These are phyloP conservation scores for Gossypium turneri DNA, from an alignment of 345 rosid genomes.

Conservation along the genomic window DNA sequence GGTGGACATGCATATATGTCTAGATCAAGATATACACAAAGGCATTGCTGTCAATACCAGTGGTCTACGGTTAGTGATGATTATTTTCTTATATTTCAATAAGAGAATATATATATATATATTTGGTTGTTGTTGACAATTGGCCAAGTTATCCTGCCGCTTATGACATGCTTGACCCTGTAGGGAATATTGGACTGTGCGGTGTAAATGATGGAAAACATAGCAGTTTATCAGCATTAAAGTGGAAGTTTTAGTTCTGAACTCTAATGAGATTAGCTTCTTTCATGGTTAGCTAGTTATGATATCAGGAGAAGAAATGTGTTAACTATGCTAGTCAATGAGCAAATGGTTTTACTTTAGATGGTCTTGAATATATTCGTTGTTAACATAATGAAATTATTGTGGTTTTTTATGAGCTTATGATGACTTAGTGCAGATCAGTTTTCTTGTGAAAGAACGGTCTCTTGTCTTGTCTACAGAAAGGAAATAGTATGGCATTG, in stretches of 20 bases:
- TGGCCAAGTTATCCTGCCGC: neutral
- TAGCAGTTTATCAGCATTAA: neutral
- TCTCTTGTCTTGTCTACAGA: neutral
- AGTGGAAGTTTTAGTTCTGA: neutral
- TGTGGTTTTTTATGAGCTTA: neutral
- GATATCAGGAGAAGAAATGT: neutral
- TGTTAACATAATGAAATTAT: neutral
- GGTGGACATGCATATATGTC: neutral
- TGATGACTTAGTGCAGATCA: neutral
- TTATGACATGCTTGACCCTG: neutral
- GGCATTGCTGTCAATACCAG: neutral
- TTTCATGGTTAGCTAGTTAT: neutral
- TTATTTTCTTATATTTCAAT: neutral
- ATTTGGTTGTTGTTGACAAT: neutral
- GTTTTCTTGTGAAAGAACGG: neutral
- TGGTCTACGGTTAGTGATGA: conserved; percentile 4
- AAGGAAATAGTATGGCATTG: neutral
- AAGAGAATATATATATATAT: neutral
- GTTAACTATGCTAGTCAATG: neutral
- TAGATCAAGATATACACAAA: neutral
- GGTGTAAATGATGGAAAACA: neutral
- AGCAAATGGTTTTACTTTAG: neutral
- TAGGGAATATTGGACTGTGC: neutral
- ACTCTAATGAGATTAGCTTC: neutral
- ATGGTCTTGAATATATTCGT: neutral